Percentiles rank a stretch among this genome's conserved stretches.
phyloP scores from a whole-genome alignment of 2,329 filamentous ascomycete species.

The Westerdykella ornata region DNA sequence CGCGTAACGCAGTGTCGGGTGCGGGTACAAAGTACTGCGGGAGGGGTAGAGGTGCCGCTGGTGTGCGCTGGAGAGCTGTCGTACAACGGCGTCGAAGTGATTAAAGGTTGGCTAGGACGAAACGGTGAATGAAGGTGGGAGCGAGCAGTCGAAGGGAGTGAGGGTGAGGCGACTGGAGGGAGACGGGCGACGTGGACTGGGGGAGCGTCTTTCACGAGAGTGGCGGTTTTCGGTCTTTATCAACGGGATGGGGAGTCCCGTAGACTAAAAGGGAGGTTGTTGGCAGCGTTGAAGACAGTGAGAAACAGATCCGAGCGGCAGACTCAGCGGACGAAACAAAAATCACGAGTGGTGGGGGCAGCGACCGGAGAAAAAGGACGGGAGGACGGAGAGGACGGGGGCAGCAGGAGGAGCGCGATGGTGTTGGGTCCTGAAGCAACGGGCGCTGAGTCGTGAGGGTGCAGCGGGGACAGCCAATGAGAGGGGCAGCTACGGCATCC shows the following conservation, averaged over 20 bases:
- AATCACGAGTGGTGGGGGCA: not conserved
- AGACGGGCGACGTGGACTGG: no score
- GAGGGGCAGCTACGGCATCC: not conserved
- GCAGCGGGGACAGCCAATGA: not conserved
- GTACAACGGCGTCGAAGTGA: no score
- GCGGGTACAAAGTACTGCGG: conserved; percentile 5
- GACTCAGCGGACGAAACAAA: not conserved
- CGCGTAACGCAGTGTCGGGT: not conserved
- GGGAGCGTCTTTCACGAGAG: not conserved
- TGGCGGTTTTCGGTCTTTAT: not conserved
- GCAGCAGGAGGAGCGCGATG: not conserved
- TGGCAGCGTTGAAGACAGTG: no score
- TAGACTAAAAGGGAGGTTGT: no score
- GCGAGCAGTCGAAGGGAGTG: no score
- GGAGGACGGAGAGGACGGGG: not conserved
- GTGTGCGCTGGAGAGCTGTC: no score
- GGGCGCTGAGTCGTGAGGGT: not conserved
- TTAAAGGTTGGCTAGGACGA: no score
- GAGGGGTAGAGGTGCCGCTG: no score
- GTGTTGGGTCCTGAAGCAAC: not conserved
- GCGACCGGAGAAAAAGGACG: not conserved
- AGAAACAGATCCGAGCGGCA: not conserved
- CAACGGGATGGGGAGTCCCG: not conserved
- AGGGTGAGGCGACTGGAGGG: no score
- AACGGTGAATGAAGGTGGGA: no score